phyloP scores from a whole-genome alignment of 192 early-diverging fungal genomes.

The Spinellus fusiger region DNA sequence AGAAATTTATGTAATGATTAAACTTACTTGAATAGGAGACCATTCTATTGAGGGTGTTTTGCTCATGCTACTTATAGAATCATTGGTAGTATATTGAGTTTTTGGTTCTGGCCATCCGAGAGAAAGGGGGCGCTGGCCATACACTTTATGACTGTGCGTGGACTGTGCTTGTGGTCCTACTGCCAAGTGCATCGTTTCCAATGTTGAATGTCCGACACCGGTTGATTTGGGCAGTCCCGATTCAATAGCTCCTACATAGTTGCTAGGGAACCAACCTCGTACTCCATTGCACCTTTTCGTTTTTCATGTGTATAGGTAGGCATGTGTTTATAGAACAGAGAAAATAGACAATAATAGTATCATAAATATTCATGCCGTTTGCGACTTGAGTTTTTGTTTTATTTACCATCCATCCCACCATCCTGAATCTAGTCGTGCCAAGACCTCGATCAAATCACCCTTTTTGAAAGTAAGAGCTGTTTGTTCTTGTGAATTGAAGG shows the following conservation, averaged over 20 bases:
- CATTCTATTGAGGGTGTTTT: too few relatives aligned
- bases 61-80: neutral
- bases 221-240: neutral
- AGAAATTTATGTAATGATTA: too few relatives aligned
- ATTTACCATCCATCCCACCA: constrained; percentile 21
- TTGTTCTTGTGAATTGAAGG: neutral
- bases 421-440: constrained; percentile 16
- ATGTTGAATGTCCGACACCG: neutral
- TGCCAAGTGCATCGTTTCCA: too few relatives aligned
- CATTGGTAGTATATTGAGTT: neutral
- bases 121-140: neutral
- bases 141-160: too few relatives aligned
- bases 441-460: constrained; percentile 11
- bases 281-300: constrained; percentile 46
- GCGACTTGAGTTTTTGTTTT: neutral
- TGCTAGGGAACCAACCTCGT: constrained; percentile 87
- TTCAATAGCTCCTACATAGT: constrained; percentile 66
- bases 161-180: neutral
- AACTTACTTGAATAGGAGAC: constrained; percentile 3
- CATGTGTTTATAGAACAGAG: neutral
- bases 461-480: constrained; percentile 5
- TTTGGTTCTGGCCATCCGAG: too few relatives aligned
- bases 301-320: neutral
- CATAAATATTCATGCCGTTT: neutral
- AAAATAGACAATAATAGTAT: neutral